Evolutionary conservation across 352 stramenopile species (phyloP), one percentile per base, ranked within the genome.

Genomic region (Phytophthora podocarpi): DNA sequence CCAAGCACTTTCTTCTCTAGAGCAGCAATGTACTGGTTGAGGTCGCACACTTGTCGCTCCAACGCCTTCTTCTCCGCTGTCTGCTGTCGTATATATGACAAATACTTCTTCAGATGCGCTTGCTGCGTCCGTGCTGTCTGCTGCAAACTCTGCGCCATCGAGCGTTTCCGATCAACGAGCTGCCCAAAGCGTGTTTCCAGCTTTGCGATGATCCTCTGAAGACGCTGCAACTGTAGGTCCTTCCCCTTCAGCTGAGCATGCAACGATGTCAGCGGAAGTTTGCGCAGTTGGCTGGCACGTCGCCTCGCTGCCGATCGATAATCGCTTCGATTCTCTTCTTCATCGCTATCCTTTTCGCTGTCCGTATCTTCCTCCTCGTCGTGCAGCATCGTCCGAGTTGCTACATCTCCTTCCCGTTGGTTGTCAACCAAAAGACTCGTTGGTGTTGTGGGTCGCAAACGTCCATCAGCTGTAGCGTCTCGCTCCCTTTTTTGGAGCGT

Each of bases 211-310:
- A 71, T 28, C 10, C 69, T 49, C 56, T 82, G 59, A 3, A 82
- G 60, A 0, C 48, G 60, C 18, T 49, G 56, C 37, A 85, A 63
- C 56, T 77, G 55, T 0, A 67, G 59, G 26, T 80, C 73, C 28
- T 75, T 74, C 2, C 40, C 31, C 20, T 70, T 67, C 1, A 85
- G 49, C 35, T 78, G 62, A 3, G 75, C 78, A 21, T 64, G 52
- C 12, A 83, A 52, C 0, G 75, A 87, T 1, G 76, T 78, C 23
- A 82, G 31, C 5, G 78, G 72, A 6, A 82, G 51, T 23, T 41
- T 67, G 1, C 58, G 41, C 15, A 77, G 21, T 18, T 74, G 55
- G 8, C 1, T 59, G 26, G 24, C 31, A 26, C 56, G 49, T 10
- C 43, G 24, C 13, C 56, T 62, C 32, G 27, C 21, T 32, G 39